Evolutionary conservation across 2,329 filamentous ascomycete genomes (phyloP).

Genomic region (Lojkania enalia): DNA sequence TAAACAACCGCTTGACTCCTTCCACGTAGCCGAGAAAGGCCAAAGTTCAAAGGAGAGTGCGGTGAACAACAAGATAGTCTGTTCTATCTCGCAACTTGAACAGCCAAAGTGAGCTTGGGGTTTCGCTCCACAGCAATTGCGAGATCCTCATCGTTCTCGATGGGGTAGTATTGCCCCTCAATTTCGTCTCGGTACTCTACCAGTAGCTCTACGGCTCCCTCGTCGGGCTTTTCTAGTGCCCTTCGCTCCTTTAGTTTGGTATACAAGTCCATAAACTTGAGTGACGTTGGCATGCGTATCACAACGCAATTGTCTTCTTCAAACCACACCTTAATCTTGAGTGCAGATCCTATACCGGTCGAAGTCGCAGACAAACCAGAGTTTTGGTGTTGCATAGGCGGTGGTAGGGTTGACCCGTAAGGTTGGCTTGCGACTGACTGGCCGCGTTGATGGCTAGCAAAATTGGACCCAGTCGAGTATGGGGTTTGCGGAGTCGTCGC

Average conservation of each 20-base stretch:
- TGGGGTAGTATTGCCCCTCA: slow-evolving; percentile 71
- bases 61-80: neutral
- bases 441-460: slow-evolving; percentile 49
- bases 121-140: slow-evolving; percentile 80
- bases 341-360: slow-evolving; percentile 37
- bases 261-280: slow-evolving; percentile 75
- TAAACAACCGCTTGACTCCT: neutral
- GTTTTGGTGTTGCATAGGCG: slow-evolving; percentile 43
- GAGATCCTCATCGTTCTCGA: slow-evolving; percentile 80
- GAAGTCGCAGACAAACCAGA: slow-evolving; percentile 38
- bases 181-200: slow-evolving; percentile 86
- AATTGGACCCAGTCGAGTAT: slow-evolving; percentile 39
- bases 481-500: slow-evolving; percentile 41
- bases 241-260: slow-evolving; percentile 84
- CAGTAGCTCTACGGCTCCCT: slow-evolving; percentile 67
- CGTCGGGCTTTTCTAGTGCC: slow-evolving; percentile 61
- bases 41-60: too few relatives aligned
- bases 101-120: slow-evolving; percentile 76
- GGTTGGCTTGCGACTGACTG: slow-evolving; percentile 40
- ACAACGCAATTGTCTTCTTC: slow-evolving; percentile 84
- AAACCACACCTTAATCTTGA: slow-evolving; percentile 96
- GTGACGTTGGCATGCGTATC: slow-evolving; percentile 82
- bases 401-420: slow-evolving; percentile 39
- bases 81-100: slow-evolving; percentile 32
- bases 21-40: too few relatives aligned